phyloP scores from a whole-genome alignment of 2,329 filamentous ascomycete genomes.

The Juglanconis sp. region DNA sequence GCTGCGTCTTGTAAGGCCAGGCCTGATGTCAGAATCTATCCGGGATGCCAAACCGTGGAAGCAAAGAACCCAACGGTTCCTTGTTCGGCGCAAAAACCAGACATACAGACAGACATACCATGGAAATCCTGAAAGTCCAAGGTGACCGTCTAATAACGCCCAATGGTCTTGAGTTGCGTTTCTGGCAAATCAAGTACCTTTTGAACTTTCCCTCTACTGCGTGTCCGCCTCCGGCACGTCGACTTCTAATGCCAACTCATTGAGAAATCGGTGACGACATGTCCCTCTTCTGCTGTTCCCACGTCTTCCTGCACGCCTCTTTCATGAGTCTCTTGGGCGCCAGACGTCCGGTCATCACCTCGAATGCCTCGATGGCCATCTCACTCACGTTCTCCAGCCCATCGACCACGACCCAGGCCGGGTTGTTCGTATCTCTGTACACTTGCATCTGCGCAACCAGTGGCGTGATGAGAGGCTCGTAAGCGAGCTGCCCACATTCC shows the following conservation, averaged over 20 bases:
- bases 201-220: too few relatives aligned
- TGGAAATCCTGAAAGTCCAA: too few relatives aligned
- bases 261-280: conserved; percentile 18
- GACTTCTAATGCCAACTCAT: not conserved
- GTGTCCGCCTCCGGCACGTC: too few relatives aligned
- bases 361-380: conserved; percentile 74
- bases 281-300: conserved; percentile 35
- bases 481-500: conserved; percentile 48
- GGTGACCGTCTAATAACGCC: too few relatives aligned
- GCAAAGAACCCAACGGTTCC: too few relatives aligned
- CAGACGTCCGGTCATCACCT: conserved; percentile 70
- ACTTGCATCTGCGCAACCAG: conserved; percentile 63
- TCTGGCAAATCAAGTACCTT: too few relatives aligned
- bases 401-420: conserved; percentile 68
- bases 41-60: too few relatives aligned
- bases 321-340: conserved; percentile 69
- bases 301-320: conserved; percentile 46
- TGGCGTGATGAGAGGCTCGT: conserved; percentile 67
- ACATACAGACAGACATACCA: too few relatives aligned
- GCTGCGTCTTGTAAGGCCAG: too few relatives aligned
- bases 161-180: too few relatives aligned
- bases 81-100: too few relatives aligned
- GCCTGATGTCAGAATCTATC: too few relatives aligned
- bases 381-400: conserved; percentile 70
- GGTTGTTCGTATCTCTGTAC: conserved; percentile 44